phyloP scores from a whole-genome alignment of 177 flowering plant genomes.

The Tripterygium wilfordii region DNA sequence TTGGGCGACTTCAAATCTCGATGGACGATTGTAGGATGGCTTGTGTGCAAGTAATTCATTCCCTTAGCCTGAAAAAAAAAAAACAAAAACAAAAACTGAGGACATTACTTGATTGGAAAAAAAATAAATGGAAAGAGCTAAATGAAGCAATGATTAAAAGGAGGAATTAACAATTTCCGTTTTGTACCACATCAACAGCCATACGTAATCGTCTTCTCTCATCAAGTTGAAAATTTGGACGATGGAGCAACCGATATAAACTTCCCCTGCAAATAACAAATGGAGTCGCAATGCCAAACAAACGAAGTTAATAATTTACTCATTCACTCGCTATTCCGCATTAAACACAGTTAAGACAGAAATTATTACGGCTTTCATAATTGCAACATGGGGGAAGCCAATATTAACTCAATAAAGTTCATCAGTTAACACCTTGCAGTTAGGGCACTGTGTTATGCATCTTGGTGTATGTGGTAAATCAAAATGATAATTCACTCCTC shows the following conservation, averaged over 20 bases:
- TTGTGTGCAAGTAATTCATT: constrained; percentile 97
- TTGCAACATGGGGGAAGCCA: too few relatives aligned
- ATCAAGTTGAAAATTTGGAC: constrained; percentile 62
- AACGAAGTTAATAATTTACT: too few relatives aligned
- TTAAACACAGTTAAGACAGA: background rate
- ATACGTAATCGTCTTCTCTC: constrained; percentile 78
- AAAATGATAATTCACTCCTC: too few relatives aligned
- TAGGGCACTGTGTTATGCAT: too few relatives aligned
- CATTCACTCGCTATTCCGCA: too few relatives aligned
- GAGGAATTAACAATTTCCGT: background rate
- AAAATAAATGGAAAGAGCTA: constrained; percentile 1
- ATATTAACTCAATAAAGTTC: too few relatives aligned
- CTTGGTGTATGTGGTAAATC: too few relatives aligned
- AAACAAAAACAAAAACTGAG: background rate
- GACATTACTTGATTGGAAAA: constrained; percentile 1
- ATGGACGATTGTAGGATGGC: constrained; percentile 95
- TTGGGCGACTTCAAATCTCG: constrained; percentile 96
- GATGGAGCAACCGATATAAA: constrained; percentile 78
- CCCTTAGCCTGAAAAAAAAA: constrained; percentile 77
- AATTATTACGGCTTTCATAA: background rate
- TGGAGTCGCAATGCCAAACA: too few relatives aligned
- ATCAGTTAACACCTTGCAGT: too few relatives aligned
- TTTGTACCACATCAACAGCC: constrained; percentile 93
- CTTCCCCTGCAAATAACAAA: constrained; percentile 60
- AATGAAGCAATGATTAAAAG: background rate